Conservation (phyloP, 2,329 filamentous ascomycete species). For the Ophiosphaerella narmari region DNA sequence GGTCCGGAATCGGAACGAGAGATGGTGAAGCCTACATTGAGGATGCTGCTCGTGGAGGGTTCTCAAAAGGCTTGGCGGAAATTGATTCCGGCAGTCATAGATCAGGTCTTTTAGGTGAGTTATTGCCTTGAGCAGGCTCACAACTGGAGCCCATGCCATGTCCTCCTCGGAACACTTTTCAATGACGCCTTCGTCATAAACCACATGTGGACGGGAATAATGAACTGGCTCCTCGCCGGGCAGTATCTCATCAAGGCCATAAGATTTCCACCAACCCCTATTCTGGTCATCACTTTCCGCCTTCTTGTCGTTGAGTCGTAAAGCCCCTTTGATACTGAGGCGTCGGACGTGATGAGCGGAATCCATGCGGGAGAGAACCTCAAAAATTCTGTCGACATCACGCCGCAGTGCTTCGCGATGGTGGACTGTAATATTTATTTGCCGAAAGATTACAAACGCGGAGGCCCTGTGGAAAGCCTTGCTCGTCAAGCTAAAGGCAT, state of each 20-base stretch:
- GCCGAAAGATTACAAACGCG: constrained; percentile 16
- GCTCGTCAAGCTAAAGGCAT: constrained; percentile 19
- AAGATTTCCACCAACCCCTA: background rate
- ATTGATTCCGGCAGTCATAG: constrained; percentile 26
- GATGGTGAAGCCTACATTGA: constrained; percentile 24
- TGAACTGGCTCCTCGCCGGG: constrained; percentile 7
- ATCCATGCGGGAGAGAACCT: constrained; percentile 17
- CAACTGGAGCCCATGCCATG: constrained; percentile 23
- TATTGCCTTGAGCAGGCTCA: constrained; percentile 16
- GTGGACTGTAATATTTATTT: constrained; percentile 15
- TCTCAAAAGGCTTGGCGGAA: constrained; percentile 23
- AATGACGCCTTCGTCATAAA: constrained; percentile 23
- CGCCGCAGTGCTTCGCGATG: constrained; percentile 11
- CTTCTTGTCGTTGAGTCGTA: constrained; percentile 10
- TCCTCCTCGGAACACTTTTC: constrained; percentile 20
- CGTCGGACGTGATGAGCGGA: constrained; percentile 18
- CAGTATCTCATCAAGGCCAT: constrained; percentile 20
- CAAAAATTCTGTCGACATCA: constrained; percentile 13
- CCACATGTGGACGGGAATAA: constrained; percentile 8
- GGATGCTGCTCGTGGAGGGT: constrained; percentile 18
- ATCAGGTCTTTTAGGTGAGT: constrained; percentile 18
- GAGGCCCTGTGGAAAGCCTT: constrained; percentile 20
- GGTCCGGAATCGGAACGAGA: constrained; percentile 23
- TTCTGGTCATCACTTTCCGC: constrained; percentile 1
- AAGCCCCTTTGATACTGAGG: constrained; percentile 20